These are phyloP conservation scores for Pseudogymnoascus sp. DNA, from an alignment of 2,329 filamentous ascomycete genomes.

Conservation along the genomic window DNA sequence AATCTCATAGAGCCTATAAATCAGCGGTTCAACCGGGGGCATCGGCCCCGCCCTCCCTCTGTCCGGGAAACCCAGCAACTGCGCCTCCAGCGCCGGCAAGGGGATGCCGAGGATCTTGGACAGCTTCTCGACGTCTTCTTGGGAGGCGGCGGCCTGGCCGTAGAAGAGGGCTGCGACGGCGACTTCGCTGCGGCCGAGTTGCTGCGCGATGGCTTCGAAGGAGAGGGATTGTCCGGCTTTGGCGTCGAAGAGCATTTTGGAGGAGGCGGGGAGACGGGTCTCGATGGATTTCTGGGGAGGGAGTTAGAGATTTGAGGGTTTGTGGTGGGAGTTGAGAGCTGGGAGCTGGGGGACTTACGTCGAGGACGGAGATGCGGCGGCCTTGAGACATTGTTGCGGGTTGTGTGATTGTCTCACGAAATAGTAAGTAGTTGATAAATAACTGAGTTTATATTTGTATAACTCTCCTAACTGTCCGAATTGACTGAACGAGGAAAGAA, in stretches of 20 bases:
- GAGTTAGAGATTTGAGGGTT: not conserved
- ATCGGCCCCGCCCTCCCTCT: slow-evolving; percentile 71
- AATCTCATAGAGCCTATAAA: slow-evolving; percentile 88
- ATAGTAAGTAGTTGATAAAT: not conserved
- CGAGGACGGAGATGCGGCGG: slow-evolving; percentile 3
- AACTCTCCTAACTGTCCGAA: not conserved
- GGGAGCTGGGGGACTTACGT: not conserved
- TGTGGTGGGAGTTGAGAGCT: not conserved
- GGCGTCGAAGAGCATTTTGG: slow-evolving; percentile 67
- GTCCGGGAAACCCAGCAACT: slow-evolving; percentile 70
- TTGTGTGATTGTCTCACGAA: not conserved
- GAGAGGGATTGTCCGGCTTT: slow-evolving; percentile 69
- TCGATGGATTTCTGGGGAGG: slow-evolving; percentile 51
- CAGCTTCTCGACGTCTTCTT: slow-evolving; percentile 61
- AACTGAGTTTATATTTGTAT: not conserved
- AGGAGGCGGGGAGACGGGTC: slow-evolving; percentile 62
- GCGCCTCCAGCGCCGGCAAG: slow-evolving; percentile 46
- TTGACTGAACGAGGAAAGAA: not conserved
- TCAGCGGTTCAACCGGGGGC: slow-evolving; percentile 76
- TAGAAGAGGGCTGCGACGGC: slow-evolving; percentile 86
- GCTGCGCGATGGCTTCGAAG: slow-evolving; percentile 69
- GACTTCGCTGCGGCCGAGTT: slow-evolving; percentile 77
- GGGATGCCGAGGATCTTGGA: slow-evolving; percentile 57
- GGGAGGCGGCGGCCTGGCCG: slow-evolving; percentile 67
- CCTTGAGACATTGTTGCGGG: not conserved